These are phyloP conservation scores for Rhododendron ovatum DNA, from an alignment of 148 eudicot species.

Conservation along the genomic window DNA sequence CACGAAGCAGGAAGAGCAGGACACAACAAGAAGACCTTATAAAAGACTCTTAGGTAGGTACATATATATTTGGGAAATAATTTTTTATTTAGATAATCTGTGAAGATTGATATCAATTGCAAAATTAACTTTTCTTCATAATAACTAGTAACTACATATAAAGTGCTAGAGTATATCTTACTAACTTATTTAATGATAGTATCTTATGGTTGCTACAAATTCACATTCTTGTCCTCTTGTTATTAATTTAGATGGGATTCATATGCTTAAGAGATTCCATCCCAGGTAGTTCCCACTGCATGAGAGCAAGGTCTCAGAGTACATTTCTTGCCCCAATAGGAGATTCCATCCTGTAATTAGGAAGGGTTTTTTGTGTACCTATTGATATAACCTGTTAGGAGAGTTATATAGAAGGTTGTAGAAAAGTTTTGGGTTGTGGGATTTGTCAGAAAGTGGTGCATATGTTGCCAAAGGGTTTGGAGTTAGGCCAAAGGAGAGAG, in stretches of 20 bases:
- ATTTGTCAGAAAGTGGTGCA: not conserved
- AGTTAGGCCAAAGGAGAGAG: not conserved
- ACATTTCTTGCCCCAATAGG: not conserved
- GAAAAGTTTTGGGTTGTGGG: not conserved
- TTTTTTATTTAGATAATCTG: not conserved
- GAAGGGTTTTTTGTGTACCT: not conserved
- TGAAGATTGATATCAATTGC: not conserved
- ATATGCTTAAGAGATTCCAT: not conserved
- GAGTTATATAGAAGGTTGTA: not conserved
- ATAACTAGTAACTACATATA: not conserved
- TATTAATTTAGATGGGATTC: not conserved
- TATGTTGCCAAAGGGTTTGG: not conserved
- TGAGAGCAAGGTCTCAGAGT: not conserved
- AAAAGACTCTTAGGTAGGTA: not conserved
- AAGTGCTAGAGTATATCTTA: not conserved
- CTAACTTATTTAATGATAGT: not conserved
- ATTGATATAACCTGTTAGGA: not conserved
- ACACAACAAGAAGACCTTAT: not conserved
- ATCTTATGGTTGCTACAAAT: no score
- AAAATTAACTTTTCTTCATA: not conserved
- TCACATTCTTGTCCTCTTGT: not conserved
- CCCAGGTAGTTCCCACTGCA: not conserved
- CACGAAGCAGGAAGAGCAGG: not conserved
- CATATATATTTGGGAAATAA: not conserved
- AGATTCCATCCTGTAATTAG: not conserved